A percentile compares a stretch with the other conserved stretches of the same genome.
phyloP scores from a whole-genome alignment of 1,284 basidiomycete genomes.

The Cryptococcus sp. region DNA sequence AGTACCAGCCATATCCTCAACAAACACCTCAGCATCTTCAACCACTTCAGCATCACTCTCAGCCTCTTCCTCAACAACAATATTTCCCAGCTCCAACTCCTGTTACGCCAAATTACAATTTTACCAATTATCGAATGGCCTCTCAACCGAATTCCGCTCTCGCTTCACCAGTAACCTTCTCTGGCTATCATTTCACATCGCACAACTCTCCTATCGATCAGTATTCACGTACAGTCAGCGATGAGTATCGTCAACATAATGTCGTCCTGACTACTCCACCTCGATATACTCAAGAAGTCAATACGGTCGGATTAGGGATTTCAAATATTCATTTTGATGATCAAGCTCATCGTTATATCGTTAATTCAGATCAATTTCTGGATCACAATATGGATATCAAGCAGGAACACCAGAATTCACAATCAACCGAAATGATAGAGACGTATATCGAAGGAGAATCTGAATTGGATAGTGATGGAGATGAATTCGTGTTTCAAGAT shows the following conservation, averaged over 20 bases:
- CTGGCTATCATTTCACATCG: too few species aligned
- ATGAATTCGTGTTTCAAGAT: conserved; percentile 10
- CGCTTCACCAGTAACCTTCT: not conserved
- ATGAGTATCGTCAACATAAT: conserved; percentile 16
- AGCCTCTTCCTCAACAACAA: not conserved
- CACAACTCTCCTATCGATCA: too few species aligned
- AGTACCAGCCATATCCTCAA: too few species aligned
- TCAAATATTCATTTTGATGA: conserved; percentile 39
- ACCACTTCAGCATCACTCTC: not conserved
- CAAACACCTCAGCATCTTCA: too few species aligned
- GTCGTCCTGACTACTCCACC: conserved; percentile 33
- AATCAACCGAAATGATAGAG: conserved; percentile 8
- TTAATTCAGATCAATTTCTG: not conserved
- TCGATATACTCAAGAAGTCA: conserved; percentile 14
- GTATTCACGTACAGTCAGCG: too few species aligned
- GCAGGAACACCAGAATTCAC: too few species aligned
- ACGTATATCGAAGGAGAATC: conserved; percentile 16
- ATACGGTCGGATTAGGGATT: conserved; percentile 37
- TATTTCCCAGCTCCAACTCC: not conserved
- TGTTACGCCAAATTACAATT: too few species aligned
- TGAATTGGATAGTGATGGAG: conserved; percentile 12
- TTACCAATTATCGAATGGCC: not conserved
- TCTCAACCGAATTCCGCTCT: not conserved
- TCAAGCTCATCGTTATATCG: too few species aligned
- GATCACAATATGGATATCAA: not conserved